Base-by-base conservation (phyloP, 495 filamentous ascomycete genomes). In the Trichoderma gamsii region DNA sequence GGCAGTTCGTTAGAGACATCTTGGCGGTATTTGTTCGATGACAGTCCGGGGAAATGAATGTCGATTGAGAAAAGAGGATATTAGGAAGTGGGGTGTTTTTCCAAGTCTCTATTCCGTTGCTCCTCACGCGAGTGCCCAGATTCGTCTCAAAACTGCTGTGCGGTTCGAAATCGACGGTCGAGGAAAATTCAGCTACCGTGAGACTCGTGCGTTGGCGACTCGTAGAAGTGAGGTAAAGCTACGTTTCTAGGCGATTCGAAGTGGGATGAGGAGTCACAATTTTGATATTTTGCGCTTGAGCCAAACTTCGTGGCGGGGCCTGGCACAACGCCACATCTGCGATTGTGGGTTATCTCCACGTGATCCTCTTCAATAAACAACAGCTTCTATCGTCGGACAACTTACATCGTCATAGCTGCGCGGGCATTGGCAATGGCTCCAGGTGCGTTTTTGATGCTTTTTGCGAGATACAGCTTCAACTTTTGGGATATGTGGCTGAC, bases 1-100 rank as follows among this genome's bases (percentile, higher is more conserved):
- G 93, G 81, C 91, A 97, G 84, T 97, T 97, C 76, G 93, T 97
- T 80, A 97, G 88, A 75, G 95, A 99, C 94, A 98, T 99, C 64
- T 72, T 82, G 78, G 73, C 72, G 72, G 68, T 66, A 16, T 43
- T 64, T 41, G 25, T 65, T 64, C 35, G 64, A 65, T 11, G 35
- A 18, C 21, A 21, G 16, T 12, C 35, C 8, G 64, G n/a, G 63
- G 38, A 41, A 41, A 43, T 65, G 56, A 61, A 25, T 11, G 56
- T 61, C 56, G 56, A 18, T 61, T 61, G 56, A 11, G 56, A 61
- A 21, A 32, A 21, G 66, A 67, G 49, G 25, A 63, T 32, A 44
- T 23, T 32, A 21, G 35, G 66, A 63, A 18, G 66, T 67, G 66
- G 29, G 66, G 66, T 12, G 11, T 35, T 29, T 46, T 59, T 41